Conservation (phyloP, 1,284 basidiomycete genomes). For the Trametes sp. region DNA sequence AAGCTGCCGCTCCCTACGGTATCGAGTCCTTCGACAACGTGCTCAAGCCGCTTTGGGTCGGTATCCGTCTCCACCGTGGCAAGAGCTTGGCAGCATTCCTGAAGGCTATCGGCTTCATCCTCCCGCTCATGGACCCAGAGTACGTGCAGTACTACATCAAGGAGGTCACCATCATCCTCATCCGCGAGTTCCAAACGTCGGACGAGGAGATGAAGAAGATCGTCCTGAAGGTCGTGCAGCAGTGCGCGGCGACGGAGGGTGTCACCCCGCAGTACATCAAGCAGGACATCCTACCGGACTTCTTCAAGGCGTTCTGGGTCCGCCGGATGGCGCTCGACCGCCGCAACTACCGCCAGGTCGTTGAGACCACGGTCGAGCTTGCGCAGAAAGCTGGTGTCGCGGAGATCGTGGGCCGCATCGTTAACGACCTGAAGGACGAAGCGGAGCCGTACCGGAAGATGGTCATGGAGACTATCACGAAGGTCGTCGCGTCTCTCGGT, state of each 20-base stretch:
- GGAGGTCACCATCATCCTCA: constrained; percentile 97
- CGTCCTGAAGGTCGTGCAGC: constrained; percentile 98
- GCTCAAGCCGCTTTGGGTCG: constrained; percentile 97
- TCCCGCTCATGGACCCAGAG: constrained; percentile 99
- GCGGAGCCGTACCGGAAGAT: constrained; percentile 98
- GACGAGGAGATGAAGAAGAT: constrained; percentile 99
- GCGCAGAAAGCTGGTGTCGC: constrained; percentile 97
- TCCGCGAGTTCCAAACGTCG: constrained; percentile 98
- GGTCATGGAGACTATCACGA: constrained; percentile 99
- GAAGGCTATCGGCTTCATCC: constrained; percentile 99
- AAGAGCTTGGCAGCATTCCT: constrained; percentile 98
- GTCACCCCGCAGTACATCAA: constrained; percentile 94
- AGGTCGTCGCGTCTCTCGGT: constrained; percentile 91
- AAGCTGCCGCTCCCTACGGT: constrained; percentile 98
- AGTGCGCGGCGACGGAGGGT: constrained; percentile 98
- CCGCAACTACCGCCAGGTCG: constrained; percentile 96
- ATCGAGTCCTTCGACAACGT: constrained; percentile 99
- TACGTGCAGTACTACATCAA: constrained; percentile 98
- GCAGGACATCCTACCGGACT: constrained; percentile 98
- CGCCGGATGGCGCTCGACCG: constrained; percentile 97
- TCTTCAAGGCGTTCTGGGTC: constrained; percentile 99
- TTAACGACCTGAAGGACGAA: constrained; percentile 97
- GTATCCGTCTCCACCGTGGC: constrained; percentile 97
- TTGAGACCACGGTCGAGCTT: constrained; percentile 98
- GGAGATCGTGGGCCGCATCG: constrained; percentile 94